phyloP scores from a whole-genome alignment of 2,329 filamentous ascomycete genomes.

The Hypoxylon sp. region DNA sequence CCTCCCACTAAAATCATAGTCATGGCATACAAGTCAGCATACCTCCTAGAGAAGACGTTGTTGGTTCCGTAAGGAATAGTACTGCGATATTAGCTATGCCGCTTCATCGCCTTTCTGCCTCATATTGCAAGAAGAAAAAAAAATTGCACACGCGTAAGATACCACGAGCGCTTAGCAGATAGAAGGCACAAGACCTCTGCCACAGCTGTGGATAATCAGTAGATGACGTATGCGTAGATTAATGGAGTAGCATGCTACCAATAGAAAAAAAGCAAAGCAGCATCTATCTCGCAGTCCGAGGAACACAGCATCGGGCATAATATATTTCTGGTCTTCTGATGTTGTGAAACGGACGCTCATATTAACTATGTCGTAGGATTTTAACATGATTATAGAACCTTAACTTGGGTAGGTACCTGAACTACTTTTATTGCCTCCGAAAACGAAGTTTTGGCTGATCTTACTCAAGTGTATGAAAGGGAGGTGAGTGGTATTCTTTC shows the following conservation, averaged over 20 bases:
- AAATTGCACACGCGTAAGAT: neutral
- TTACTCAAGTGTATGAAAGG: no score
- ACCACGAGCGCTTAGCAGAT: neutral
- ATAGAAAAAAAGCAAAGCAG: neutral
- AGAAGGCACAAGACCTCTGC: neutral
- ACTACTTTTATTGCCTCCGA: no score
- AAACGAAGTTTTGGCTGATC: no score
- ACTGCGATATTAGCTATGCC: neutral
- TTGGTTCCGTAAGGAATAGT: neutral
- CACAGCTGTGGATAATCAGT: neutral
- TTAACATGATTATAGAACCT: no score
- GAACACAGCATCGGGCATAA: neutral
- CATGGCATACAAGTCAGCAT: neutral
- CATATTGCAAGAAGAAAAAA: neutral
- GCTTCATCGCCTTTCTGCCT: neutral
- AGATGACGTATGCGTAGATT: neutral
- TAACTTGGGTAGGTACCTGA: no score
- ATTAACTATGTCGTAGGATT: no score
- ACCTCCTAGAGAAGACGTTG: neutral
- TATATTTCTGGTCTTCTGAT: neutral
- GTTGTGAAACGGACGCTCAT: neutral
- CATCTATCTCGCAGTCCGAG: neutral
- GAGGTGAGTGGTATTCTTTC: no score
- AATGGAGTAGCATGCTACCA: neutral
- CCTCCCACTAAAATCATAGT: neutral